Evolutionary conservation across 225 moss, liverwort and hornwort genomes (phyloP).

Genomic region (Polytrichum formosum): DNA sequence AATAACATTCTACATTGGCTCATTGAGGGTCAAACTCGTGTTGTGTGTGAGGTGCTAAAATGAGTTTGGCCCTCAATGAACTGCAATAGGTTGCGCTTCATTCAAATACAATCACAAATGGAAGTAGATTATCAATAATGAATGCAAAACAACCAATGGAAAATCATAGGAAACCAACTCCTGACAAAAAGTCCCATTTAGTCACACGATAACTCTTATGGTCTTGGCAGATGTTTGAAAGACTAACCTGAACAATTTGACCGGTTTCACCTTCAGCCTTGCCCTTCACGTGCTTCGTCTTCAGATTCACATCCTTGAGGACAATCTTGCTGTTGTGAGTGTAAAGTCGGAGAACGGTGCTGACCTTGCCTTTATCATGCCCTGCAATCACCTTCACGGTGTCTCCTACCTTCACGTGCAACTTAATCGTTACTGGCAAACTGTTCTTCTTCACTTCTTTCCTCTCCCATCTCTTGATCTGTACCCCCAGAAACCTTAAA

Average conservation of each 20-base stretch:
- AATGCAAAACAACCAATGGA: too few relatives aligned
- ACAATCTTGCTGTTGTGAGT: conserved; percentile 91
- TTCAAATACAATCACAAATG: too few relatives aligned
- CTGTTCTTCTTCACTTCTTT: conserved; percentile 97
- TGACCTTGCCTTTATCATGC: conserved; percentile 72
- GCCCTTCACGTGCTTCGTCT: conserved; percentile 98
- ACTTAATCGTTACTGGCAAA: conserved; percentile 69
- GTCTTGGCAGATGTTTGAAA: background rate
- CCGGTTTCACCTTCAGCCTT: conserved; percentile 93
- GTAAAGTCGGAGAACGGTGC: conserved; percentile 59
- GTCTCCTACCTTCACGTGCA: conserved; percentile 94
- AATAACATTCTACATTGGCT: too few relatives aligned
- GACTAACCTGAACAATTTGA: conserved; percentile 86
- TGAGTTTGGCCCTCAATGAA: too few relatives aligned
- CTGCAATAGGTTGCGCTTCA: too few relatives aligned
- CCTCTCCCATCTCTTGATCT: conserved; percentile 96
- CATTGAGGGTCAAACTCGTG: too few relatives aligned
- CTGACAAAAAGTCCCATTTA: too few relatives aligned
- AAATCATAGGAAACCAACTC: too few relatives aligned
- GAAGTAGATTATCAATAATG: too few relatives aligned
- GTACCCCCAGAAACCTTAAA: conserved; percentile 11
- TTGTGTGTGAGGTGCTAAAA: too few relatives aligned
- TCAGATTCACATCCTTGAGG: conserved; percentile 88
- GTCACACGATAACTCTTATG: background rate
- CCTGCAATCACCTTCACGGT: conserved; percentile 93